Evolutionary conservation across 345 rosid genomes (phyloP), one percentile per base, ranked within the genome.

Genomic region (Corymbia maculata): DNA sequence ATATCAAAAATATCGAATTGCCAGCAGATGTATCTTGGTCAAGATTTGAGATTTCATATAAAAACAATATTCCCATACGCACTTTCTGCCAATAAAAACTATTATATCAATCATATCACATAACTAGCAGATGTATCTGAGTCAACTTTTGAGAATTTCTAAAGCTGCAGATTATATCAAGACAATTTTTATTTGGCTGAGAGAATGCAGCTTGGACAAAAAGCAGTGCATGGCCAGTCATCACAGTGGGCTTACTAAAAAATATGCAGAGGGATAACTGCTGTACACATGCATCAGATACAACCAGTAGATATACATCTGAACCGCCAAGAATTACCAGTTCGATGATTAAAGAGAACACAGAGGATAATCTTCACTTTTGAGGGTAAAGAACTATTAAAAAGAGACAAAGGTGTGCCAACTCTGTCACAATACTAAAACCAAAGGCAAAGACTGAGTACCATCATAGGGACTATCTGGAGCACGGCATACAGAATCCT

Each of bases 401-500:
- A 88, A n/a, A 88, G 13, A 68, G 30, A 88, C n/a, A 87, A 45
- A 45, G 57, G 22, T 9, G 26, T 26, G 85, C 85, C 50, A 80
- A 80, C 30, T 61, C 68, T 61, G 32, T n/a, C 50, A 50, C 86
- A 51, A 59, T 82, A 51, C 61, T 55, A 55, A 55, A 55, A 64
- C 2, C 82, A 70, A 42, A 70, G 82, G 47, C 82, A 70, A 70
- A 70, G 45, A 70, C 87, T 61, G 55, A 91, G 86, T 66, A 98
- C 99, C 99, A 90, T 98, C 99, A 91, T 97, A 98, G 45, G 98
- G 97, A 89, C 98, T 96, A 94, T 98, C 99, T 59, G 99, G 99
- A 64, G 98, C 99, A 53, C 99, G 96, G 85, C 98, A 98, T 42
- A 98, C 97, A 21, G 97, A 95, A 92, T 98, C 99, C 92, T 97